Conservation (phyloP, 2,329 filamentous ascomycete species). For the Botrytis hyacinthi region DNA sequence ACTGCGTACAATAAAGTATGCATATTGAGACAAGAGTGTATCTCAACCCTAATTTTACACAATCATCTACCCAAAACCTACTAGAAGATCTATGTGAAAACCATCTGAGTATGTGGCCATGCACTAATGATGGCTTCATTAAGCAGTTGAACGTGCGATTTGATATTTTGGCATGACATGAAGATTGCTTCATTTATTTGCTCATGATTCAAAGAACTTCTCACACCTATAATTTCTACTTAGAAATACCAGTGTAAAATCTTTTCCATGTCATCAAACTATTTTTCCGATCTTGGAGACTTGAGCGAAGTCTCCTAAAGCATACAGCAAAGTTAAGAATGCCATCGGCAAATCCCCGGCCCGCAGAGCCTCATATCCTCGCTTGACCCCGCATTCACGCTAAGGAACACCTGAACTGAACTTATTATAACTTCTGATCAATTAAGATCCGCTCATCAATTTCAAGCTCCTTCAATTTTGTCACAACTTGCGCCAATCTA, state of each 20-base stretch:
- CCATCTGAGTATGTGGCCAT: background rate
- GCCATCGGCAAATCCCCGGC: background rate
- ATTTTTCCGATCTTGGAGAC: background rate
- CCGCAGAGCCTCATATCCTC: constrained; percentile 5
- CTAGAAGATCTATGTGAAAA: background rate
- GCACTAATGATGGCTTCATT: background rate
- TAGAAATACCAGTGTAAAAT: background rate
- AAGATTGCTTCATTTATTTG: background rate
- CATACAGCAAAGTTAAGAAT: background rate
- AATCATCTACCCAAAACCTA: no score
- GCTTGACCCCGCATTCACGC: constrained; percentile 7
- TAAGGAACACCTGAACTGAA: background rate
- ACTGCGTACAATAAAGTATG: background rate
- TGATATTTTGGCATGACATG: background rate
- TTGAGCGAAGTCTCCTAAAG: background rate
- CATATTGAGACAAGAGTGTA: no score
- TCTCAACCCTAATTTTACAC: background rate
- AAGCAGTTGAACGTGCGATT: background rate
- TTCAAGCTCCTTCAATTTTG: background rate
- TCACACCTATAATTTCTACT: background rate
- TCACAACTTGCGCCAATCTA: background rate
- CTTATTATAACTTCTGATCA: background rate
- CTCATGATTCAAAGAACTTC: background rate
- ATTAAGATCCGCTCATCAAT: background rate
- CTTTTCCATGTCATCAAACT: no score